phyloP scores from a whole-genome alignment of 306 rosid genomes.

The Cucurbita maxima region DNA sequence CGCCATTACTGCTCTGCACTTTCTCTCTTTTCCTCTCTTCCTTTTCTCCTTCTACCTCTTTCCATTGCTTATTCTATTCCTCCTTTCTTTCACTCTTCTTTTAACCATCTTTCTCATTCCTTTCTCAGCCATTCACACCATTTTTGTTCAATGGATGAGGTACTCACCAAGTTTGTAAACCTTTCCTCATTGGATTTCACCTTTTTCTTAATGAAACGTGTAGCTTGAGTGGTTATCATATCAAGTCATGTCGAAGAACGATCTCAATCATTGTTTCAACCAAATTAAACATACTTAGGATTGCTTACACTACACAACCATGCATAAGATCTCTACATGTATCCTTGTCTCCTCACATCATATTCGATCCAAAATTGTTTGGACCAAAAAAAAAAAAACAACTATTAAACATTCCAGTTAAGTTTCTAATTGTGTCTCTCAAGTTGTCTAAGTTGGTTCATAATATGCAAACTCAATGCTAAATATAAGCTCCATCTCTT shows the following conservation, averaged over 20 bases:
- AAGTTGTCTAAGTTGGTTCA: no score
- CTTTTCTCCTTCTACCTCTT: not conserved
- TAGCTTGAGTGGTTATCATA: not conserved
- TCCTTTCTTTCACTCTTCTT: not conserved
- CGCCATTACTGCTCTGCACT: not conserved
- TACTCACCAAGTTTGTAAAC: no score
- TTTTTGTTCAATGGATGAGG: not conserved
- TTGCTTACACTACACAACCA: not conserved
- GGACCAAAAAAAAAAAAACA: no score
- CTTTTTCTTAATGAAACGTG: no score
- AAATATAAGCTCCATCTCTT: not conserved
- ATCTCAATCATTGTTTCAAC: not conserved
- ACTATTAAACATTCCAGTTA: no score
- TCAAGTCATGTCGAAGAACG: not conserved
- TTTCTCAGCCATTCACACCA: not conserved
- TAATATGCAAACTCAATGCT: not conserved
- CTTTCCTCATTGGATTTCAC: no score
- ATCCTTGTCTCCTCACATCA: not conserved
- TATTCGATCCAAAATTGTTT: no score
- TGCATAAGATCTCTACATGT: not conserved
- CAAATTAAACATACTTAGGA: not conserved
- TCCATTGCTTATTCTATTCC: not conserved
- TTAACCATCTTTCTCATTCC: not conserved
- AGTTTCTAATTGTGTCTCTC: no score
- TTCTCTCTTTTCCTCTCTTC: not conserved